A percentile compares a stretch with the other conserved stretches of the same genome.
phyloP scores from a whole-genome alignment of 768 basidiomycete genomes.

The Boletales sp. region DNA sequence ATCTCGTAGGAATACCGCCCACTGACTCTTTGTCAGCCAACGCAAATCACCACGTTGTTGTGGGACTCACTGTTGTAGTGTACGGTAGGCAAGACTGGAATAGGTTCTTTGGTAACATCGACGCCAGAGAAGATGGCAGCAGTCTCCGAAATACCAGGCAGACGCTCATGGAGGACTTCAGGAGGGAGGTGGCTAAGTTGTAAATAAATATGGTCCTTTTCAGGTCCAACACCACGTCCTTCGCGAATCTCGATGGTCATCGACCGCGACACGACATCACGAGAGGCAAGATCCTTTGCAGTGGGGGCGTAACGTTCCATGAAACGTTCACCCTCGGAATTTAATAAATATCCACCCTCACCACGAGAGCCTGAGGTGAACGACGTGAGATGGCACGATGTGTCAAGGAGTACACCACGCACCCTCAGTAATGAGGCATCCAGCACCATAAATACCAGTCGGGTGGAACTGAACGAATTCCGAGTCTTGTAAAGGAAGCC shows the following conservation, averaged over 20 bases:
- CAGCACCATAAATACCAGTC: constrained; percentile 98
- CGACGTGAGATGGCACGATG: background rate
- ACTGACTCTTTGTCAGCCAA: constrained; percentile 43
- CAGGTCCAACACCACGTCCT: constrained; percentile 97
- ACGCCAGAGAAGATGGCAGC: constrained; percentile 98
- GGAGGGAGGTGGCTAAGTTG: constrained; percentile 97
- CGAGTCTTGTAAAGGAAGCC: constrained; percentile 91
- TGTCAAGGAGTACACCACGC: constrained; percentile 10
- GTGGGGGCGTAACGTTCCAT: constrained; percentile 99
- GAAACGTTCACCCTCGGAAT: constrained; percentile 98
- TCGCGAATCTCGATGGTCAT: constrained; percentile 99
- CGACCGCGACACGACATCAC: constrained; percentile 97
- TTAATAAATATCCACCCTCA: constrained; percentile 97
- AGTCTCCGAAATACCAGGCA: constrained; percentile 99
- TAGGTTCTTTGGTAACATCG: constrained; percentile 99
- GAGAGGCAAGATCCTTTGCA: constrained; percentile 98
- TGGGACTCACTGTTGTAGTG: constrained; percentile 90
- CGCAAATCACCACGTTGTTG: background rate
- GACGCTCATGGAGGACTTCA: constrained; percentile 91
- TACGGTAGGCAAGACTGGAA: constrained; percentile 96
- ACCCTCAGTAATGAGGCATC: constrained; percentile 99
- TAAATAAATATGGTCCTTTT: constrained; percentile 95
- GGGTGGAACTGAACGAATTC: constrained; percentile 99
- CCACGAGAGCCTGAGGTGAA: constrained; percentile 80
- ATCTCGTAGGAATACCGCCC: constrained; percentile 99